Evolutionary conservation across 1,284 basidiomycete species (phyloP).

Genomic region (Microbotryum saponariae): DNA sequence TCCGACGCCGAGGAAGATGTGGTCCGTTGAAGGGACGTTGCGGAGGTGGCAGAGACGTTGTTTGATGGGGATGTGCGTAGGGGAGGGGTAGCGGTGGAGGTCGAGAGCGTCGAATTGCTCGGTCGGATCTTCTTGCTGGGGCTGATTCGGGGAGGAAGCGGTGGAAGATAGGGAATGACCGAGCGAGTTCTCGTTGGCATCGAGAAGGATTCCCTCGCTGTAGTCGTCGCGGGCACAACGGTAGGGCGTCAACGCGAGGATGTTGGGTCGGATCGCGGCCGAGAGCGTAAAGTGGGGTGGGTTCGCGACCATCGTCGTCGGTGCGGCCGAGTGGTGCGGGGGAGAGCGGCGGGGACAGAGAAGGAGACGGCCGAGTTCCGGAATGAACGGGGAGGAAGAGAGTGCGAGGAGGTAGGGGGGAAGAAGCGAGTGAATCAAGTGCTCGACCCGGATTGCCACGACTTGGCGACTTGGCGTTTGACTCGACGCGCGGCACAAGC

Average conservation of each 20-base stretch:
- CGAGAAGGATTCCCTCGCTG: constrained; percentile 69
- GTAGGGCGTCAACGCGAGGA: constrained; percentile 85
- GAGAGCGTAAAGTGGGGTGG: constrained; percentile 40
- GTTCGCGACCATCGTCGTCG: constrained; percentile 25
- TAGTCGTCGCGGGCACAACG: constrained; percentile 96
- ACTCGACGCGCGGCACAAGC: not conserved
- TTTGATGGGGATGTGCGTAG: constrained; percentile 73
- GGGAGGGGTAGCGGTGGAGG: constrained; percentile 80
- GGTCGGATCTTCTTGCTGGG: constrained; percentile 2
- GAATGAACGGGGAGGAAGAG: not conserved
- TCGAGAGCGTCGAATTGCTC: constrained; percentile 44
- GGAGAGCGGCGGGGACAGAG: not conserved
- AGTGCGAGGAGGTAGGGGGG: not conserved
- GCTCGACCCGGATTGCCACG: no score
- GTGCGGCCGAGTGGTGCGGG: constrained; percentile 3
- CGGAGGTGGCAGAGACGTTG: constrained; percentile 63
- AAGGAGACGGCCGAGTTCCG: not conserved
- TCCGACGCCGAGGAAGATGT: constrained; percentile 90
- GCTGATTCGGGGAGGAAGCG: no score
- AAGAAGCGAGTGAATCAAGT: not conserved
- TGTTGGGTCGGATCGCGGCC: constrained; percentile 70
- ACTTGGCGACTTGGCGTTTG: not conserved
- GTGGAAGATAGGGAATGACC: constrained; percentile 66
- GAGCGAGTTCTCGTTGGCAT: constrained; percentile 94
- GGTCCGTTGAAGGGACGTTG: constrained; percentile 51